A percentile compares a stretch with the other conserved stretches of the same genome.
Conservation (phyloP, 2,329 filamentous ascomycete genomes). For the Nemania sp. region DNA sequence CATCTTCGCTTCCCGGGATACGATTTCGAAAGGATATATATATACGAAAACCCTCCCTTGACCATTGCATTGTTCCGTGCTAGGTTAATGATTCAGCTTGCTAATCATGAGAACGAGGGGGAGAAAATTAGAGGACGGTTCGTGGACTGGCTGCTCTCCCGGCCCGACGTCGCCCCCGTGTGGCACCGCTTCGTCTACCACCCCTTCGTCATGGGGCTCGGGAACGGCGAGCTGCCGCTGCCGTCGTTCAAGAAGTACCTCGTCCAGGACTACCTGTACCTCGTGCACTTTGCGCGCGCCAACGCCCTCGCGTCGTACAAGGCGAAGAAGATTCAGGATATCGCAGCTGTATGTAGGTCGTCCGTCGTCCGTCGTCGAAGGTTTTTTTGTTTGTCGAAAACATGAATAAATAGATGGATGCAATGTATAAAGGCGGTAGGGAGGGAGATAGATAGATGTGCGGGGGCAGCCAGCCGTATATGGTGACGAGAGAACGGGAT, state of each 20-base stretch:
- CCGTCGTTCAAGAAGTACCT: slow-evolving; percentile 87
- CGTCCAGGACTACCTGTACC: slow-evolving; percentile 88
- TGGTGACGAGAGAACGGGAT: too few species aligned
- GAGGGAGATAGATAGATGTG: too few species aligned
- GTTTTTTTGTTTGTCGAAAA: too few species aligned
- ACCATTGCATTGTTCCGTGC: too few species aligned
- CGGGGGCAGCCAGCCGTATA: too few species aligned
- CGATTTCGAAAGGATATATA: too few species aligned
- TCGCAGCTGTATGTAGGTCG: slow-evolving; percentile 68
- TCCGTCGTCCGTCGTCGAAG: too few species aligned
- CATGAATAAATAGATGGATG: too few species aligned
- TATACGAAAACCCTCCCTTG: too few species aligned
- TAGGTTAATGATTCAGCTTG: not conserved
- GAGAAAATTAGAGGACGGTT: slow-evolving; percentile 69
- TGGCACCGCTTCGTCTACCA: slow-evolving; percentile 83
- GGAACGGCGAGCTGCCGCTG: slow-evolving; percentile 72
- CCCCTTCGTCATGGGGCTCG: slow-evolving; percentile 78
- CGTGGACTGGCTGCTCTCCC: slow-evolving; percentile 78
- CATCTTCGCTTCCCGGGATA: too few species aligned
- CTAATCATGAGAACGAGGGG: too few species aligned
- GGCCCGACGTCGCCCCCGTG: slow-evolving; percentile 71
- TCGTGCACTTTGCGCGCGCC: slow-evolving; percentile 88
- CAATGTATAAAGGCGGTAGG: too few species aligned
- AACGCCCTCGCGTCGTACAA: slow-evolving; percentile 89
- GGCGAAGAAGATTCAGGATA: slow-evolving; percentile 72